A percentile compares a stretch with the other conserved stretches of the same genome.
Evolutionary conservation across 495 filamentous ascomycete species (phyloP).

Genomic region (Annulohypoxylon bovei): DNA sequence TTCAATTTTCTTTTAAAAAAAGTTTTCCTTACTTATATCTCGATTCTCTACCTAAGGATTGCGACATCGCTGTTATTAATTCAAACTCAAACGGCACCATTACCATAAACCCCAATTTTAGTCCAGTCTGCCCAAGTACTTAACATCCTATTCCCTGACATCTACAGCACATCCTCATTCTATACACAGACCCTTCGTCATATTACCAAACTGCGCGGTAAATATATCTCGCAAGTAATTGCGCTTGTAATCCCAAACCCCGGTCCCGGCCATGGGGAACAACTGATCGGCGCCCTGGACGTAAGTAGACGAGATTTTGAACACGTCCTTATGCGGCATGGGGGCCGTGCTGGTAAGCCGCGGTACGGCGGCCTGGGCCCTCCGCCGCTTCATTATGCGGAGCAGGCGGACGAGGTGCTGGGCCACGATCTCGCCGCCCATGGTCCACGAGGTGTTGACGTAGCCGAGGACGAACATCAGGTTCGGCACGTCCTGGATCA

Average conservation of each 20-base stretch:
- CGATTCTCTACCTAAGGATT: too few relatives aligned
- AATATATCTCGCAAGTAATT: constrained; percentile 15
- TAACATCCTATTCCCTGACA: neutral
- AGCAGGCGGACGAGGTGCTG: constrained; percentile 46
- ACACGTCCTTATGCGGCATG: neutral
- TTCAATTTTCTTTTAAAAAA: too few relatives aligned
- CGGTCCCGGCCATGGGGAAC: constrained; percentile 36
- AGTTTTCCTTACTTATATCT: neutral
- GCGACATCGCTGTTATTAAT: too few relatives aligned
- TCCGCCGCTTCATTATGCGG: constrained; percentile 33
- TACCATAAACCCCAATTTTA: too few relatives aligned
- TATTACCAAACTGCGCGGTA: neutral
- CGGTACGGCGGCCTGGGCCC: constrained; percentile 24
- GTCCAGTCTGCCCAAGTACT: too few relatives aligned
- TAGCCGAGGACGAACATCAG: constrained; percentile 52
- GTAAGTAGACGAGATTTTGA: constrained; percentile 42
- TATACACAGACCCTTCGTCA: neutral
- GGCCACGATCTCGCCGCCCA: constrained; percentile 52
- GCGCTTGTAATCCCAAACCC: constrained; percentile 11
- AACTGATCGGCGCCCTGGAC: constrained; percentile 41
- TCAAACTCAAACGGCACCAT: too few relatives aligned
- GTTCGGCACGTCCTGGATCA: constrained; percentile 58
- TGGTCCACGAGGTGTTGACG: constrained; percentile 55
- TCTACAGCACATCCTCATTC: constrained; percentile 1
- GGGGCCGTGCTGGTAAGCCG: neutral